Evolutionary conservation across 192 early-diverging fungal species (phyloP).

Genomic region (Podochytrium sp.): DNA sequence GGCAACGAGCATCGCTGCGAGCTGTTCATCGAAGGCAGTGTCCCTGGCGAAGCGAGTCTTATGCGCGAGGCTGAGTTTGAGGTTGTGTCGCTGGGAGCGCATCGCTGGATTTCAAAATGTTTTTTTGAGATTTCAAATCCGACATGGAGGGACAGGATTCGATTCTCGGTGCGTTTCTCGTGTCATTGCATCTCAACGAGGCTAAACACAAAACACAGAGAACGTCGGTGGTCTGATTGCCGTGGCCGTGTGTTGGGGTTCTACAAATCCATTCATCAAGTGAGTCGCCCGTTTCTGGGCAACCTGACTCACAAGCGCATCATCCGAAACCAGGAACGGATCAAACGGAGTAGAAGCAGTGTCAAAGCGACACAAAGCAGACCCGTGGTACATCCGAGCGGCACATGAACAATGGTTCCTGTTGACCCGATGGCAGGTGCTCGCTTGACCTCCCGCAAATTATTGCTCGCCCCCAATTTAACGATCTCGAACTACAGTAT

Average conservation of each 20-base stretch:
- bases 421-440: slow-evolving; percentile 86
- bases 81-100: slow-evolving; percentile 20
- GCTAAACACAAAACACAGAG: background rate
- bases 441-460: background rate
- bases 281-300: background rate
- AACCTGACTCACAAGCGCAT: too few relatives aligned
- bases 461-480: background rate
- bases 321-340: slow-evolving; percentile 51
- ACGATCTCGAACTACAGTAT: slow-evolving; percentile 57
- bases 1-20: slow-evolving; percentile 4
- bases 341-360: slow-evolving; percentile 79
- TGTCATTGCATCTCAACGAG: too few relatives aligned
- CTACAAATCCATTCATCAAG: slow-evolving; percentile 97
- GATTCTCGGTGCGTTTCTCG: too few relatives aligned
- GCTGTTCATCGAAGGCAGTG: background rate
- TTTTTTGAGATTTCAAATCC: background rate
- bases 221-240: slow-evolving; percentile 44
- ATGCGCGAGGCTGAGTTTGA: slow-evolving; percentile 11
- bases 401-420: slow-evolving; percentile 74
- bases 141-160: too few relatives aligned
- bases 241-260: slow-evolving; percentile 92
- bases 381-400: slow-evolving; percentile 56
- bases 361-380: slow-evolving; percentile 27
- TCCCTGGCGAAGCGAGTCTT: background rate
- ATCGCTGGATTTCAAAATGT: background rate